A percentile compares a stretch with the other conserved stretches of the same genome.
Evolutionary conservation across 768 basidiomycete genomes (phyloP).

Genomic region (Leucocoprinus sp.): DNA sequence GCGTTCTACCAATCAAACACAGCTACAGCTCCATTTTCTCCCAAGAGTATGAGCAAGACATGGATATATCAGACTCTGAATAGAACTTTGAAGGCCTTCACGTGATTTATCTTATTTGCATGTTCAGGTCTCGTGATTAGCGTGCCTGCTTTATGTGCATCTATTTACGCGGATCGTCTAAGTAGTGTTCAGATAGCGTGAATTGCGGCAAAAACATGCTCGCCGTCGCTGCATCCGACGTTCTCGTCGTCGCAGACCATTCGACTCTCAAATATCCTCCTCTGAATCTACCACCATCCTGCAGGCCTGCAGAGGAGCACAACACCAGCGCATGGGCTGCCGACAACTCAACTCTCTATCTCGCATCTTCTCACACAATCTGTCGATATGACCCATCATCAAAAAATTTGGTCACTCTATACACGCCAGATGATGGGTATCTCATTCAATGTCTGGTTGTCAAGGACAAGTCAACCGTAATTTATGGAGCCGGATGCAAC

Average conservation of each 20-base stretch:
- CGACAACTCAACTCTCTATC: conserved; percentile 46
- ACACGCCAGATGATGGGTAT: conserved; percentile 22
- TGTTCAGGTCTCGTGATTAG: background rate
- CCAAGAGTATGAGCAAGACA: conserved; percentile 21
- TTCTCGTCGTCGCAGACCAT: conserved; percentile 42
- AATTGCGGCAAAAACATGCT: conserved; percentile 35
- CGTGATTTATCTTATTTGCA: background rate
- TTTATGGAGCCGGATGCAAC: conserved; percentile 38
- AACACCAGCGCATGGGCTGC: conserved; percentile 46
- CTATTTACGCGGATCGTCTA: conserved; percentile 2
- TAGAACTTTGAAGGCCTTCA: conserved; percentile 3
- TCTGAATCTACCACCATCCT: conserved; percentile 31
- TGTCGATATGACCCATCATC: conserved; percentile 44
- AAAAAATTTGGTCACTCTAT: conserved; percentile 36
- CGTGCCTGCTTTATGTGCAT: background rate
- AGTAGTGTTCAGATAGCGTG: background rate
- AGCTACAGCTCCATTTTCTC: too few relatives aligned
- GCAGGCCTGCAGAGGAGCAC: conserved; percentile 25
- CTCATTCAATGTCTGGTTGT: conserved; percentile 24
- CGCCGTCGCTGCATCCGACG: conserved; percentile 39
- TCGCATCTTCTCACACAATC: conserved; percentile 40
- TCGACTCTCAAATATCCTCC: conserved; percentile 37
- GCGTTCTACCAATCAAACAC: too few relatives aligned
- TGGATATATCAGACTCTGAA: conserved; percentile 30
- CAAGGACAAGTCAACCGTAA: conserved; percentile 32